phyloP scores from a whole-genome alignment of 179 eudicot species.

The Carnegiea gigantea region DNA sequence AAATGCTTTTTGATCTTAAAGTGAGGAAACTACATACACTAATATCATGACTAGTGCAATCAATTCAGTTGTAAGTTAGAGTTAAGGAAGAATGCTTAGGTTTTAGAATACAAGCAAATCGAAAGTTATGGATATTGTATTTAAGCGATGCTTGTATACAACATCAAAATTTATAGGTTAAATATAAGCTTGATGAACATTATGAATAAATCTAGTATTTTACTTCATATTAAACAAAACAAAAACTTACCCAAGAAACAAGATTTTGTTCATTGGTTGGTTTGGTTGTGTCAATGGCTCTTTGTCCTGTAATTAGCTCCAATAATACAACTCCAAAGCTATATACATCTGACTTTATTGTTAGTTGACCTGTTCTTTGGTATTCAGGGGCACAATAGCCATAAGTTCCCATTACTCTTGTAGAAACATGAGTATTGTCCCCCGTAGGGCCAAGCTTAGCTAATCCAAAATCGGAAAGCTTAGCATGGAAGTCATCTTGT shows the following conservation, averaged over 20 bases:
- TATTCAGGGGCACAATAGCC: constrained; percentile 94
- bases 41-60: neutral
- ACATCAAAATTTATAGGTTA: neutral
- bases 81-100: neutral
- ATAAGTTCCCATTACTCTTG: constrained; percentile 83
- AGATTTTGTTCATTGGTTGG: constrained; percentile 52
- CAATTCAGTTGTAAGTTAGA: no score
- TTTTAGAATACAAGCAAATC: neutral
- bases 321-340: constrained; percentile 83
- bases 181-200: neutral
- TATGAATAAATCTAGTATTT: neutral
- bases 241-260: constrained; percentile 62
- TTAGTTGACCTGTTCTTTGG: constrained; percentile 77
- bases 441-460: constrained; percentile 82
- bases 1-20: neutral
- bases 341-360: constrained; percentile 76
- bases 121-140: neutral
- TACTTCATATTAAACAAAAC: neutral
- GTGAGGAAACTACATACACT: neutral
- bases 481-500: constrained; percentile 59
- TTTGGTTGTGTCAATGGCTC: constrained; percentile 64
- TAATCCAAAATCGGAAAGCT: constrained; percentile 83
- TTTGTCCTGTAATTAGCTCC: constrained; percentile 73
- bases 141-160: neutral
- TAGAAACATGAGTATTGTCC: constrained; percentile 64